phyloP scores from a whole-genome alignment of 768 basidiomycete species.

The Tylopilus balloui region DNA sequence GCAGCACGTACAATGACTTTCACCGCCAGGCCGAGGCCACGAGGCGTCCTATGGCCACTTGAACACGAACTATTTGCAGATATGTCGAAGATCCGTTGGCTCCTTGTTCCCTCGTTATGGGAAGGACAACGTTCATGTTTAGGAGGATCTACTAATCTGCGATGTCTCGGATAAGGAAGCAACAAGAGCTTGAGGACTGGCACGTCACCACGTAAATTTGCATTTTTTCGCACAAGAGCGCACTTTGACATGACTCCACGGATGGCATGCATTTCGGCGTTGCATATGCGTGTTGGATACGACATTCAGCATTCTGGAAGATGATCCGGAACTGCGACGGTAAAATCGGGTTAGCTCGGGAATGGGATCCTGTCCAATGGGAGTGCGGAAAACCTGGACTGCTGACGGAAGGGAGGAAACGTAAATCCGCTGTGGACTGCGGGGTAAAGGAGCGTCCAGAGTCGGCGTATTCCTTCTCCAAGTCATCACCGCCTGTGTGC shows the following conservation, averaged over 20 bases:
- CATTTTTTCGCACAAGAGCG: conserved; percentile 15
- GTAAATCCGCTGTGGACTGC: conserved; percentile 7
- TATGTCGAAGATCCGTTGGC: conserved; percentile 14
- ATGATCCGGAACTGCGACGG: conserved; percentile 25
- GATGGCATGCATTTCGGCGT: conserved; percentile 5
- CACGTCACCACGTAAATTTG: conserved; percentile 21
- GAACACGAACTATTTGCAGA: conserved; percentile 14
- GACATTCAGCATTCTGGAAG: conserved; percentile 13
- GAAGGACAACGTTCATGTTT: conserved; percentile 27
- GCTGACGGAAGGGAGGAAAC: not conserved
- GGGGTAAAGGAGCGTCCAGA: conserved; percentile 10
- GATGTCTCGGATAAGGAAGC: conserved; percentile 21
- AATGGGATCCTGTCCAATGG: conserved; percentile 22
- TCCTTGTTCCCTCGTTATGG: conserved; percentile 31
- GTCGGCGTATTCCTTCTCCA: not conserved
- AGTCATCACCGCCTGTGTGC: not conserved
- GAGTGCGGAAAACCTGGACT: conserved; percentile 1
- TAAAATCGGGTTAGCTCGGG: conserved; percentile 15
- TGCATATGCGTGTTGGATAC: not conserved
- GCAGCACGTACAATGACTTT: conserved; percentile 9
- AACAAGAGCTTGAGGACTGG: conserved; percentile 5
- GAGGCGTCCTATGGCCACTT: conserved; percentile 14
- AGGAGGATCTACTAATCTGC: conserved; percentile 18
- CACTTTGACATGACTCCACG: conserved; percentile 6
- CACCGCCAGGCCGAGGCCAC: conserved; percentile 11